Base-by-base conservation (phyloP, 2,329 filamentous ascomycete genomes). In the Alternaria postmessia region DNA sequence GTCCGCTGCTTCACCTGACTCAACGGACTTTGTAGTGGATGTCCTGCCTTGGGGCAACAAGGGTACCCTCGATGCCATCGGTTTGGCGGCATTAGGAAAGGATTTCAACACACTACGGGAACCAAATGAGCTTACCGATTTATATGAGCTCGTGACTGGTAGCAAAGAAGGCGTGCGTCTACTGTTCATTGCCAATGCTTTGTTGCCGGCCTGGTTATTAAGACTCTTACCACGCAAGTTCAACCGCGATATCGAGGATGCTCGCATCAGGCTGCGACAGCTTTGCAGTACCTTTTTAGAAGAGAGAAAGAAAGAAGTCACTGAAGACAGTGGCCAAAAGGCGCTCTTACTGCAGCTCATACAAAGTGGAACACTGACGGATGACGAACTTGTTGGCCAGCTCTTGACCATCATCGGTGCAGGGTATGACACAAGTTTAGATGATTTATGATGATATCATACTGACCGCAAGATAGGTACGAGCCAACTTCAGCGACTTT, bases 401-500 rank as follows among this genome's bases (percentile, higher is more conserved):
- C 38, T 53, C 20, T 24, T 53, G 1, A 53, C 38, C 11, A 53
- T 42, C 12, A 53, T 53, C 7, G 51, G 38, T 0, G 51, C 38
- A 34, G 51, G 51, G 51, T 30, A 30, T 30, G 28, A 11, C 8
- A 30, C 28, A 30, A 30, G 4, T 30, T 30, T 30, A 0, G 1
- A 11, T 9, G 3, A 30, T 11, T 1, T 11, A 30, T 30, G 8
- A 30, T 30, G 7, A 11, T 30, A 0, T 9, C 1, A 0, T 11
- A 11, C 28, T 30, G 28, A 30, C 9, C 28, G 28, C 28, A 30
- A 30, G 28, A 1, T 34, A 53, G 51, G 22, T 53, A 53, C 26
- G 51, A 53, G n/a, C 51, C 51, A 7, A 53, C 51, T 11, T 32
- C 51, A 16, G 38, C 51, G 14, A 32, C 38, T 8, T 53, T 53